A percentile compares a stretch with the other conserved stretches of the same genome.
phyloP scores from a whole-genome alignment of 331 rosid genomes.

The Erythrophleum ivorense region DNA sequence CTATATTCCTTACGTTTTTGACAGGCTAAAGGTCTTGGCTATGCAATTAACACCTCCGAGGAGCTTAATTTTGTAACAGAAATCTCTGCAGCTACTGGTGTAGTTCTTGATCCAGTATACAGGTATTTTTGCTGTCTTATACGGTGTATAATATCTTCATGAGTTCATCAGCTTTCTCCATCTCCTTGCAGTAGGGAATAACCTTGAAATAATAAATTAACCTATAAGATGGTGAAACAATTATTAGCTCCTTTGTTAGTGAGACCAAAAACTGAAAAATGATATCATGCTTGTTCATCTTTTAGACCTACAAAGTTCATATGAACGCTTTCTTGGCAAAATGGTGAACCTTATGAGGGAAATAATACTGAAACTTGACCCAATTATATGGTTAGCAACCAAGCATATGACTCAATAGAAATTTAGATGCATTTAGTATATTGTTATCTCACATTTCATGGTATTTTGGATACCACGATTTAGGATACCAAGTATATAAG shows the following conservation, averaged over 20 bases:
- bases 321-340: constrained; percentile 5
- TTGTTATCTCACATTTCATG: neutral
- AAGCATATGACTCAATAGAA: neutral
- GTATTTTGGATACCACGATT: neutral
- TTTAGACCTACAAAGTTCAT: neutral
- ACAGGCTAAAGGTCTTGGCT: constrained; percentile 95
- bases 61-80: constrained; percentile 81
- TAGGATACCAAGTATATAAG: neutral
- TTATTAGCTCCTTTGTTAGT: neutral
- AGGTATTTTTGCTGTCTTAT: constrained; percentile 54
- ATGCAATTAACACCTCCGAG: constrained; percentile 81
- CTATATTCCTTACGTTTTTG: constrained; percentile 30
- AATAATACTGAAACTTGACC: neutral
- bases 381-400: neutral
- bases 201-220: constrained; percentile 25
- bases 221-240: constrained; percentile 10
- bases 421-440: neutral
- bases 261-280: neutral
- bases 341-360: neutral
- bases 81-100: constrained; percentile 80
- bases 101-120: constrained; percentile 94
- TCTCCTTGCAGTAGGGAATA: constrained; percentile 17
- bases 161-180: constrained; percentile 25
- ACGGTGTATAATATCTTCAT: constrained; percentile 8
- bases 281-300: constrained; percentile 5